phyloP scores from a whole-genome alignment of 495 filamentous ascomycete species.

The Parathielavia appendiculata region DNA sequence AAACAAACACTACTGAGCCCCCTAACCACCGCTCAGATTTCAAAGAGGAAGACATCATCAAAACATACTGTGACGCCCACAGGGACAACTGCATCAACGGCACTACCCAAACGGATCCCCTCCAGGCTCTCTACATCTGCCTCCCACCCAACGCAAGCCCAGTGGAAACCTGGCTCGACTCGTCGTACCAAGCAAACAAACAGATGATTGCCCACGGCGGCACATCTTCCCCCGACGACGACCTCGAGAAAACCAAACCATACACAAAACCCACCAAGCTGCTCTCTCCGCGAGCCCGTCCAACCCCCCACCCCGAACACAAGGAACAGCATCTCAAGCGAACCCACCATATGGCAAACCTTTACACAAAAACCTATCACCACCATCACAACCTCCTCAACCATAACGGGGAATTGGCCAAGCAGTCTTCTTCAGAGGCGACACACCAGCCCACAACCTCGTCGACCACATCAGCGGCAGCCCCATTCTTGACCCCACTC shows the following conservation, averaged over 20 bases:
- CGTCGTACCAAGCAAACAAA: not conserved
- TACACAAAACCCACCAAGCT: not conserved
- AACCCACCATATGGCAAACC: not conserved
- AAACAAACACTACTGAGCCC: not conserved
- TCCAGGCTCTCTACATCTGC: constrained; percentile 41
- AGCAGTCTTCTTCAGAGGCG: not conserved
- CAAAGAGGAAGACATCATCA: constrained; percentile 35
- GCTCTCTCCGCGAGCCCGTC: not conserved
- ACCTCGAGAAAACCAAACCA: too few species aligned
- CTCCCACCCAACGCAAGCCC: constrained; percentile 27
- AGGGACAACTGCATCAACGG: constrained; percentile 35
- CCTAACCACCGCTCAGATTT: constrained; percentile 28
- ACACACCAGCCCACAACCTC: too few species aligned
- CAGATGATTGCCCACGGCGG: too few species aligned
- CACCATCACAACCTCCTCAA: not conserved
- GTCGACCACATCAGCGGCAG: too few species aligned
- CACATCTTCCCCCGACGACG: too few species aligned
- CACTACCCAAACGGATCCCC: constrained; percentile 37
- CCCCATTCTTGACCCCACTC: too few species aligned
- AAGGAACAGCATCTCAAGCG: not conserved
- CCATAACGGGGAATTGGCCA: not conserved
- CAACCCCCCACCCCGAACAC: too few species aligned
- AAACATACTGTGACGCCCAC: constrained; percentile 38
- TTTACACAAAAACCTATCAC: too few species aligned
- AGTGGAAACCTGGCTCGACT: constrained; percentile 9